Evolutionary conservation across 106 monocot species (phyloP).

Genomic region (Acorus gramineus): DNA sequence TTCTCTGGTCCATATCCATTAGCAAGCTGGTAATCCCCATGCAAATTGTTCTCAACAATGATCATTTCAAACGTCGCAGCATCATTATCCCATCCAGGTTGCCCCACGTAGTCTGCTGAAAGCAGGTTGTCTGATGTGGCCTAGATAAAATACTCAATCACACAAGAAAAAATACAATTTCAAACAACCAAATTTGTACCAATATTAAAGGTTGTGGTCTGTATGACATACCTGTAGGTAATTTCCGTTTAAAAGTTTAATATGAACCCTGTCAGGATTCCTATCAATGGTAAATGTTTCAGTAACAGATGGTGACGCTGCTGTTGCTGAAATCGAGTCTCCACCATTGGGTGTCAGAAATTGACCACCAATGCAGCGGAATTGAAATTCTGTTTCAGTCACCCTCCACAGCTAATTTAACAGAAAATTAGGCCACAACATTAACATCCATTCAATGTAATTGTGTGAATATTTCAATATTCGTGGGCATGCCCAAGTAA

Average conservation of each 20-base stretch:
- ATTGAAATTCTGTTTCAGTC: constrained; percentile 48
- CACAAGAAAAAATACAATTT: background rate
- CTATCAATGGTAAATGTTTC: constrained; percentile 61
- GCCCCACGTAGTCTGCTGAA: constrained; percentile 30
- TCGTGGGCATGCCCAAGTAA: too few species aligned
- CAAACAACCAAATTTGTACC: background rate
- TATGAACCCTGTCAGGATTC: constrained; percentile 46
- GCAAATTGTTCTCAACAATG: constrained; percentile 51
- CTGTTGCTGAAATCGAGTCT: constrained; percentile 40
- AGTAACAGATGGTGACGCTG: constrained; percentile 23
- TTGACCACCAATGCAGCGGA: constrained; percentile 51
- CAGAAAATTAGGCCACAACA: too few species aligned
- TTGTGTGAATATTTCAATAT: too few species aligned
- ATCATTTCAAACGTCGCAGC: constrained; percentile 62
- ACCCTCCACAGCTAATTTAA: constrained; percentile 59
- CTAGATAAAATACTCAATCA: constrained; percentile 15
- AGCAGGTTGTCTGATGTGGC: constrained; percentile 46
- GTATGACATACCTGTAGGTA: constrained; percentile 47
- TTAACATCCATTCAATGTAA: too few species aligned
- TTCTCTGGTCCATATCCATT: constrained; percentile 57
- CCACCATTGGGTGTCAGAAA: constrained; percentile 46
- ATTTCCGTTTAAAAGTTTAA: constrained; percentile 40
- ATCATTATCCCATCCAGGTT: constrained; percentile 68
- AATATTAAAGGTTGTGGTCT: too few species aligned
- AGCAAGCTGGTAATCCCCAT: constrained; percentile 86